Conservation (phyloP, 345 rosid species). For the Luvunga scandens region DNA sequence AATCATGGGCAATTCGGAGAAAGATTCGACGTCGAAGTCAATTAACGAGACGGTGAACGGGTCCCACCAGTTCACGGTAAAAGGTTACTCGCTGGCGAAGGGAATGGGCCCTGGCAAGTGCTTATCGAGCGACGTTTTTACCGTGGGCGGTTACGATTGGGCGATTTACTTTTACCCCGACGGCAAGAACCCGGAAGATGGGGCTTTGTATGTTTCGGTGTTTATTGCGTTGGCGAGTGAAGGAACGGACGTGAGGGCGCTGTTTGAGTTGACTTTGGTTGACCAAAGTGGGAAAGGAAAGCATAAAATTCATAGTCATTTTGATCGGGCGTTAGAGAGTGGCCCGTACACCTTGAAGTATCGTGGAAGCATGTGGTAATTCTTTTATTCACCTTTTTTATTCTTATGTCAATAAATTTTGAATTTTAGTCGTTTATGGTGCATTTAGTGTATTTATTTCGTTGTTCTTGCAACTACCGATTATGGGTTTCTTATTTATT, state of each 20-base stretch:
- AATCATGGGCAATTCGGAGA: constrained; percentile 42
- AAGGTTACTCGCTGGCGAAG: constrained; percentile 78
- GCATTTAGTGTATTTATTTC: not conserved
- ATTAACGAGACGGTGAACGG: constrained; percentile 81
- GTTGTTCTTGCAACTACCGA: not conserved
- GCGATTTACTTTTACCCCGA: constrained; percentile 91
- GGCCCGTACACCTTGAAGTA: constrained; percentile 86
- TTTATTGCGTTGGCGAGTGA: constrained; percentile 89
- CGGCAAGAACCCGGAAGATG: constrained; percentile 84
- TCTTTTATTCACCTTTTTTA: not conserved
- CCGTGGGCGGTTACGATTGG: constrained; percentile 93
- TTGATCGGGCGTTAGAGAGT: constrained; percentile 84
- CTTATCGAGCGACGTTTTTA: constrained; percentile 74
- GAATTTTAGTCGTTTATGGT: not conserved
- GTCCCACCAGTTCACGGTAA: constrained; percentile 73
- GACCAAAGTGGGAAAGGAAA: constrained; percentile 94
- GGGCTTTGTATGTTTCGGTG: constrained; percentile 64
- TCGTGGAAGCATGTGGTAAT: constrained; percentile 96
- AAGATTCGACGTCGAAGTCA: constrained; percentile 43
- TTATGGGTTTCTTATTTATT: not conserved
- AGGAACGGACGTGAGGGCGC: constrained; percentile 88
- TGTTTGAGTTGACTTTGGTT: constrained; percentile 77
- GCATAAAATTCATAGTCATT: constrained; percentile 92
- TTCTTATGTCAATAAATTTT: not conserved
- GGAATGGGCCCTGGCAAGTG: constrained; percentile 81